A percentile compares a stretch with the other conserved stretches of the same genome.
Evolutionary conservation across 176 grass and related monocot genomes (phyloP).

Genomic region (Pontederia crassipes): DNA sequence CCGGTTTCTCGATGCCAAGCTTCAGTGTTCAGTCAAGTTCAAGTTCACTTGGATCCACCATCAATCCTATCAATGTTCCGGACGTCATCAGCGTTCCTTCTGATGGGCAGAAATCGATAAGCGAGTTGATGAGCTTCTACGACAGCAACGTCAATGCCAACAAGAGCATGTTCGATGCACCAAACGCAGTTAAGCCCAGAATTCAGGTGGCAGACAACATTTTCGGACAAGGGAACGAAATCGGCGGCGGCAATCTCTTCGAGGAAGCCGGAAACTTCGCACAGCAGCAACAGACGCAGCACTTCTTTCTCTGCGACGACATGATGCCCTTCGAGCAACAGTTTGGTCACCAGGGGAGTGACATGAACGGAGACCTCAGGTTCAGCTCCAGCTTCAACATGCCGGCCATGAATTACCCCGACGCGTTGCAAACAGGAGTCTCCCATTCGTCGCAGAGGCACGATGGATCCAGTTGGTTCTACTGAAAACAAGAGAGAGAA

Average conservation of each 20-base stretch:
- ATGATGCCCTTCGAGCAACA: not conserved
- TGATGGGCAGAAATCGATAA: constrained; percentile 1
- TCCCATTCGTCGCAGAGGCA: not conserved
- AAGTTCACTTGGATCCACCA: not conserved
- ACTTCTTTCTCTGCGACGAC: not conserved
- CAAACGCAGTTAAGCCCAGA: not conserved
- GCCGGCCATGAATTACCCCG: not conserved
- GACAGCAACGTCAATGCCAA: constrained; percentile 2
- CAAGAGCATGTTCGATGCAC: not conserved
- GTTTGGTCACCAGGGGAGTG: not conserved
- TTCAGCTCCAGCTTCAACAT: not conserved
- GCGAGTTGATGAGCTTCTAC: constrained; percentile 6
- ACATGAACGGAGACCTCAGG: not conserved
- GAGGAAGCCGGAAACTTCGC: constrained; percentile 1
- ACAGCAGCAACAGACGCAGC: not conserved
- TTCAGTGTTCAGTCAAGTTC: not conserved
- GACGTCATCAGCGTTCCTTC: not conserved
- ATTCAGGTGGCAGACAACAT: not conserved
- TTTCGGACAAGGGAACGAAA: not conserved
- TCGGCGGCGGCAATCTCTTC: not conserved
- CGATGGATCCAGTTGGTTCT: constrained; percentile 7
- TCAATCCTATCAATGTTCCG: not conserved
- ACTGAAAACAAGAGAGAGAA: not conserved
- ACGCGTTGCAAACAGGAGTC: not conserved
- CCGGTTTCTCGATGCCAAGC: not conserved